These are phyloP conservation scores for Zygoascus tannicola DNA, from an alignment of 805 yeast species.

Conservation along the genomic window DNA sequence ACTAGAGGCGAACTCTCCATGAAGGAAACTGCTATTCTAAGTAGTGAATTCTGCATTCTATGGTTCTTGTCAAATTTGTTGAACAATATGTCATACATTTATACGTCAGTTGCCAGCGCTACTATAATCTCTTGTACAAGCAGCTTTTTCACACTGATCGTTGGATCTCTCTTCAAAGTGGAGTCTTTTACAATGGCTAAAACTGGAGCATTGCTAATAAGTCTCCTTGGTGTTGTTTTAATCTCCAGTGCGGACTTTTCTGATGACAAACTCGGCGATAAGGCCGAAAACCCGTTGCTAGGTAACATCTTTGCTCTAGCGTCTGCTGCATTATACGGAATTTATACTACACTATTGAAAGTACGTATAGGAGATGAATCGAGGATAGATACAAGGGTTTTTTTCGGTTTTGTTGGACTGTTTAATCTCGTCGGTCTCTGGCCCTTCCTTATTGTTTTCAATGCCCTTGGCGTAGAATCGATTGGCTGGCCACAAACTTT, in stretches of 20 bases:
- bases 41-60: conserved; percentile 72
- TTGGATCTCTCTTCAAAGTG: conserved; percentile 64
- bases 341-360: conserved; percentile 80
- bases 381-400: conserved; percentile 71
- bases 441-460: conserved; percentile 68
- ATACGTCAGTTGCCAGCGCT: conserved; percentile 89
- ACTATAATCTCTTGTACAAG: conserved; percentile 89
- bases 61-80: conserved; percentile 90
- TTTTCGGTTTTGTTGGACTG: conserved; percentile 92
- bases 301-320: conserved; percentile 76
- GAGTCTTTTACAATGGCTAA: conserved; percentile 62
- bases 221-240: conserved; percentile 69
- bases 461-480: conserved; percentile 54
- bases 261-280: conserved; percentile 9
- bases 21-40: conserved; percentile 60
- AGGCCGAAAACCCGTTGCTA: conserved; percentile 25
- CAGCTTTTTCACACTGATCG: conserved; percentile 79
- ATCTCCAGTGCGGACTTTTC: conserved; percentile 49
- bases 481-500: conserved; percentile 59
- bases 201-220: conserved; percentile 56
- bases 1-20: conserved; percentile 16
- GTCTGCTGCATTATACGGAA: conserved; percentile 86
- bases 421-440: conserved; percentile 66
- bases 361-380: conserved; percentile 63
- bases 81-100: conserved; percentile 77